Evolutionary conservation across 148 eudicot species (phyloP), one percentile per base, ranked within the genome.

Genomic region (Gaultheria prostrata): DNA sequence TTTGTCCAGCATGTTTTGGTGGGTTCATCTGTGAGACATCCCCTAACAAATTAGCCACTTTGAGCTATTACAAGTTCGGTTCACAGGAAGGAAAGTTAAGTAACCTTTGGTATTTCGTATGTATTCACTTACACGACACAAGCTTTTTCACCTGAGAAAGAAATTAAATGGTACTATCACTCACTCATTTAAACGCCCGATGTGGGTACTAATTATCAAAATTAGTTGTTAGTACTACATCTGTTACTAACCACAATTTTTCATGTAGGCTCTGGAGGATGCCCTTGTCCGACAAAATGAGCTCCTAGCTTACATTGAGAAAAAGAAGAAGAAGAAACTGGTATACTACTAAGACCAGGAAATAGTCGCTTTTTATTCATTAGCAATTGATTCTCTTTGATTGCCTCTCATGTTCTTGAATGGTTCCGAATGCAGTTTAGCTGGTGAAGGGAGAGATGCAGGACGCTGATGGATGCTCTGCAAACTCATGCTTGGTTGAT

Each of bases 281-380:
- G 92, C 93, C 84, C 87, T 92, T 80, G 81, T 87, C n/a, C 88
- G 86, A 80, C 95, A 92, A 86, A 89, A 91, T 69, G 95, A 92
- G 84, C 93, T 92, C 78, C 49, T 90, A 53, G 89, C 92, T 48
- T 92, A 91, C 79, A 87, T 92, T 84, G 95, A 92, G 89, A 92
- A 92, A 79, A 92, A 92, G 84, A 92, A 92, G 90, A 92, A 92
- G 88, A 92, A 90, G 88, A 92, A 91, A 86, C 35, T 86, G 86
- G 90, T 84, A 88, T 21, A 63, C 4, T 59, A 39, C 61, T 32
- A 24, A 26, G 9, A 21, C 32, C 77, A 49, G 10, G 11, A 17
- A 8, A 21, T 48, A 18, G 12, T 71, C 17, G 8, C 46, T 76
- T 80, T 63, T 26, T 48, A 3, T 28, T 35, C 21, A 69, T 30